A percentile compares a stretch with the other conserved stretches of the same genome.
These are phyloP conservation scores for Phytophthora pistaciae DNA, from an alignment of 352 stramenopile genomes.

Conservation along the genomic window DNA sequence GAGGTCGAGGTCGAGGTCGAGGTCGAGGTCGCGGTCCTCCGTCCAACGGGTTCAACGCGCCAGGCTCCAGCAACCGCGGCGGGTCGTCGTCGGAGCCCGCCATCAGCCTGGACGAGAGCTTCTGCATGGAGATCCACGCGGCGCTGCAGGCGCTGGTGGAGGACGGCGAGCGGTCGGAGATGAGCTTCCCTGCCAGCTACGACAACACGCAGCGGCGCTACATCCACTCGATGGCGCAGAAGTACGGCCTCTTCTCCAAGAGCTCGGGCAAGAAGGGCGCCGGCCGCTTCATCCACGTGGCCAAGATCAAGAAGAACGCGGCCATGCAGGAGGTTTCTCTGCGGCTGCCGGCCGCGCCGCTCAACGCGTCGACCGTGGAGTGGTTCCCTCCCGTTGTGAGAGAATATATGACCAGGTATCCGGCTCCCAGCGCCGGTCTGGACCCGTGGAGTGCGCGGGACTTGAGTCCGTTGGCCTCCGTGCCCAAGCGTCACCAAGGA, in stretches of 20 bases:
- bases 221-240: conserved; percentile 84
- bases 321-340: conserved; percentile 80
- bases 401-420: conserved; percentile 59
- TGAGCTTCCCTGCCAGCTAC: conserved; percentile 74
- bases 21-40: conserved; percentile 18
- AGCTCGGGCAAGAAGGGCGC: conserved; percentile 74
- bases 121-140: conserved; percentile 73
- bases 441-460: conserved; percentile 46
- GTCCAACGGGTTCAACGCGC: conserved; percentile 7
- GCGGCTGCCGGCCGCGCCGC: conserved; percentile 44
- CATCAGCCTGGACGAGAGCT: conserved; percentile 74
- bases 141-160: conserved; percentile 74
- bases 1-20: too few species aligned
- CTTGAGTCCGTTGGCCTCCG: conserved; percentile 20
- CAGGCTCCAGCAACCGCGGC: neutral
- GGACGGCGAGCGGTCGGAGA: conserved; percentile 56
- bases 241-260: conserved; percentile 87
- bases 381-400: conserved; percentile 57
- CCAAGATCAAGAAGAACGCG: conserved; percentile 86
- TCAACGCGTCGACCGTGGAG: conserved; percentile 39
- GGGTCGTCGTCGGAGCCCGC: conserved; percentile 21
- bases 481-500: conserved; percentile 24
- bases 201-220: conserved; percentile 85
- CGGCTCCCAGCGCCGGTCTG: conserved; percentile 13
- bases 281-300: conserved; percentile 78